phyloP scores from a whole-genome alignment of 805 yeast genomes.

The Lachancea thermotolerans region DNA sequence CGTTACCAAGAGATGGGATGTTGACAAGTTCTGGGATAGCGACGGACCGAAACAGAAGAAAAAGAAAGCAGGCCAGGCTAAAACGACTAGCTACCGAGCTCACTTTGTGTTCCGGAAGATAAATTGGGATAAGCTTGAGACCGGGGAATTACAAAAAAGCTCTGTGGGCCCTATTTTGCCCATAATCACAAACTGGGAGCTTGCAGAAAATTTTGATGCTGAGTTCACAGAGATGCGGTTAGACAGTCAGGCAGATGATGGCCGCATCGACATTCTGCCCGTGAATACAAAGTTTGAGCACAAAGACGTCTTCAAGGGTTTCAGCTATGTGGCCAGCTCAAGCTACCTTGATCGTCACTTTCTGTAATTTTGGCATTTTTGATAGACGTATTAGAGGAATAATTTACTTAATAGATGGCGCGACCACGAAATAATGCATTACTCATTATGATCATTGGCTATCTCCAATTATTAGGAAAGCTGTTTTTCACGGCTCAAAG shows the following conservation, averaged over 20 bases:
- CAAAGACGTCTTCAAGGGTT: conserved; percentile 31
- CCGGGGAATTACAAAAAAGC: conserved; percentile 37
- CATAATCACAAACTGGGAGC: conserved; percentile 65
- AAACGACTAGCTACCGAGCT: conserved; percentile 39
- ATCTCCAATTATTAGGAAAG: background rate
- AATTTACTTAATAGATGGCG: too few relatives aligned
- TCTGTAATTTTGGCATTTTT: conserved; percentile 10
- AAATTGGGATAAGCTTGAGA: conserved; percentile 56
- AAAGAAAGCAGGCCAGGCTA: conserved; percentile 26
- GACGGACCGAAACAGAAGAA: conserved; percentile 21
- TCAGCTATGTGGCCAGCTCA: conserved; percentile 32
- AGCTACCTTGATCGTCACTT: conserved; percentile 31
- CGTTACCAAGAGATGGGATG: conserved; percentile 59
- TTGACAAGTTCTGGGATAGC: conserved; percentile 44
- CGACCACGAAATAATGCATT: too few relatives aligned
- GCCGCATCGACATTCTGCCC: conserved; percentile 5
- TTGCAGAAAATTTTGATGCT: conserved; percentile 79
- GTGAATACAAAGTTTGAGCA: conserved; percentile 7
- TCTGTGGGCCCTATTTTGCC: conserved; percentile 77
- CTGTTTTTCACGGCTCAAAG: background rate
- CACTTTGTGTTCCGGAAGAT: conserved; percentile 74
- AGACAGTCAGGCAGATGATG: conserved; percentile 20
- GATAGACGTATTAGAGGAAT: background rate
- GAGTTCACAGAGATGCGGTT: conserved; percentile 71
- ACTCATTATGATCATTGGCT: too few relatives aligned